phyloP scores from a whole-genome alignment of 306 rosid genomes.

The Hippophae gyantsensis region DNA sequence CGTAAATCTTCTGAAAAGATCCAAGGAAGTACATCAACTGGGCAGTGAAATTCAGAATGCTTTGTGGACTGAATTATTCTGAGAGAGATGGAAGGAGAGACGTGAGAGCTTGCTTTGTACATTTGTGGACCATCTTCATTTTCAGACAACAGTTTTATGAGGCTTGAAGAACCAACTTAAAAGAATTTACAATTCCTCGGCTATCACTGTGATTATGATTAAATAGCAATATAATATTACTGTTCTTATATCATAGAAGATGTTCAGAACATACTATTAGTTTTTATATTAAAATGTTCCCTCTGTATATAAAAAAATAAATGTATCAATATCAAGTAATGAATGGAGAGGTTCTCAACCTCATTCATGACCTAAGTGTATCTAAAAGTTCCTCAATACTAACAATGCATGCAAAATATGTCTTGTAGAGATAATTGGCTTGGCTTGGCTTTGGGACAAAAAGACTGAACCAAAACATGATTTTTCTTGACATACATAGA shows the following conservation, averaged over 20 bases:
- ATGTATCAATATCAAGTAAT: too few relatives aligned
- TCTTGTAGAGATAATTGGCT: too few relatives aligned
- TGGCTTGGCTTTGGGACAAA: too few relatives aligned
- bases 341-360: too few relatives aligned
- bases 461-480: background rate
- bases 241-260: background rate
- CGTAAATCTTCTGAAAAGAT: constrained; percentile 78
- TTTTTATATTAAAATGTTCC: too few relatives aligned
- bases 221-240: constrained; percentile 37
- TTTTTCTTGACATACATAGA: background rate
- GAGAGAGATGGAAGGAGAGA: constrained; percentile 22
- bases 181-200: constrained; percentile 47
- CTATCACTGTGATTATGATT: constrained; percentile 21
- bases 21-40: constrained; percentile 79
- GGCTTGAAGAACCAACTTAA: constrained; percentile 53
- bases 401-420: too few relatives aligned
- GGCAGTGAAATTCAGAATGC: constrained; percentile 88
- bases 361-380: too few relatives aligned
- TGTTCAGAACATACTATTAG: too few relatives aligned
- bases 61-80: constrained; percentile 84
- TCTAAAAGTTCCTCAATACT: too few relatives aligned
- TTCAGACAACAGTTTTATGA: constrained; percentile 49
- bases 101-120: constrained; percentile 15
- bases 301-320: too few relatives aligned
- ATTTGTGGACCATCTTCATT: constrained; percentile 55